These are phyloP conservation scores for Lactarius hengduanensis DNA, from an alignment of 768 basidiomycete genomes.

Conservation along the genomic window DNA sequence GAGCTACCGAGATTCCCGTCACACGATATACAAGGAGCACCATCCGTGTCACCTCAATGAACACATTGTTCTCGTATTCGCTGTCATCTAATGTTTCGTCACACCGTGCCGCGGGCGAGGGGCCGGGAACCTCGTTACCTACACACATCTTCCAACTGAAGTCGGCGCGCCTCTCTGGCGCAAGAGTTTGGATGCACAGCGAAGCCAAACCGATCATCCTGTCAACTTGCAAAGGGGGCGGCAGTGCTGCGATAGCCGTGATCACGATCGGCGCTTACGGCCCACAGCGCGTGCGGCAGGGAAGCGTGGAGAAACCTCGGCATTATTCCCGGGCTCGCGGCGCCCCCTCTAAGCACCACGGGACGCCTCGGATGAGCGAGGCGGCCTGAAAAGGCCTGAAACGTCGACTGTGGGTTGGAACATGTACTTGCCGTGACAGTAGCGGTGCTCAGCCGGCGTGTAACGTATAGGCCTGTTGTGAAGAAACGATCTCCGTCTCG, in stretches of 20 bases:
- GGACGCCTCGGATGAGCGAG: too few relatives aligned
- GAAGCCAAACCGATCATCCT: not conserved
- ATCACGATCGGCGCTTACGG: constrained; percentile 1
- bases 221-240: too few relatives aligned
- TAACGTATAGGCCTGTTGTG: too few relatives aligned
- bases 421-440: too few relatives aligned
- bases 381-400: not conserved
- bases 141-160: not conserved
- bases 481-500: too few relatives aligned
- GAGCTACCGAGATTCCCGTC: not conserved
- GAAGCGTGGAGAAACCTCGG: not conserved
- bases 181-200: not conserved
- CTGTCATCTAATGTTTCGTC: not conserved
- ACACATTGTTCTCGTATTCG: not conserved
- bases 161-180: not conserved
- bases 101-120: not conserved
- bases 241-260: not conserved
- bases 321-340: not conserved
- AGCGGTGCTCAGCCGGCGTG: too few relatives aligned
- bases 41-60: not conserved
- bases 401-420: not conserved
- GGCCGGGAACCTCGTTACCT: not conserved
- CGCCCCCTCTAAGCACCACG: not conserved
- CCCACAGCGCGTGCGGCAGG: not conserved
- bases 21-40: not conserved